Conservation (phyloP, 2,329 filamentous ascomycete species). For the Eurotiales sp. region DNA sequence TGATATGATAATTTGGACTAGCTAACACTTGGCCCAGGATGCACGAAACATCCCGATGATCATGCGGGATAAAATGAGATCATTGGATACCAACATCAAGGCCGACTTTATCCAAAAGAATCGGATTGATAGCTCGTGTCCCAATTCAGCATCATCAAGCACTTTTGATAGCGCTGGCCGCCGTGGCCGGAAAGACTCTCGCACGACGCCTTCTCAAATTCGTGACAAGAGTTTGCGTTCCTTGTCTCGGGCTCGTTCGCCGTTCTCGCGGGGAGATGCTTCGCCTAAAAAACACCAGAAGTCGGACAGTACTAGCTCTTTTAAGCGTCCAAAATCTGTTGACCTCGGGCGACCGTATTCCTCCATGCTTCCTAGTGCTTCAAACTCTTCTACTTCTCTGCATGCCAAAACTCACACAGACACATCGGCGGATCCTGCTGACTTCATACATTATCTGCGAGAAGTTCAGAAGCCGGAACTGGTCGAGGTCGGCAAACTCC, state of each 20-base stretch:
- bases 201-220: conserved; percentile 35
- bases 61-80: conserved; percentile 92
- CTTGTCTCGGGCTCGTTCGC: conserved; percentile 63
- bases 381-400: conserved; percentile 50
- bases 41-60: conserved; percentile 90
- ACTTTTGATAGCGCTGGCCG: conserved; percentile 26
- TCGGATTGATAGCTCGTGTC: conserved; percentile 61
- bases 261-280: conserved; percentile 65
- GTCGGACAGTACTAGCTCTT: conserved; percentile 60
- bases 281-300: conserved; percentile 71
- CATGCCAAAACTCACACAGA: conserved; percentile 67
- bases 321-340: conserved; percentile 68
- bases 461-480: conserved; percentile 76
- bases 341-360: conserved; percentile 64
- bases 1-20: conserved; percentile 33
- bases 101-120: conserved; percentile 93
- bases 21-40: no score
- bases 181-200: conserved; percentile 40
- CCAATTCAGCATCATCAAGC: conserved; percentile 26
- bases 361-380: conserved; percentile 52
- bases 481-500: conserved; percentile 90
- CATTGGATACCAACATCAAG: conserved; percentile 83
- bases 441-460: conserved; percentile 81
- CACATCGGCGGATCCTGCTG: conserved; percentile 68
- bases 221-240: conserved; percentile 45